Base-by-base conservation (phyloP, 345 rosid genomes). In the Clarkia xantiana region DNA sequence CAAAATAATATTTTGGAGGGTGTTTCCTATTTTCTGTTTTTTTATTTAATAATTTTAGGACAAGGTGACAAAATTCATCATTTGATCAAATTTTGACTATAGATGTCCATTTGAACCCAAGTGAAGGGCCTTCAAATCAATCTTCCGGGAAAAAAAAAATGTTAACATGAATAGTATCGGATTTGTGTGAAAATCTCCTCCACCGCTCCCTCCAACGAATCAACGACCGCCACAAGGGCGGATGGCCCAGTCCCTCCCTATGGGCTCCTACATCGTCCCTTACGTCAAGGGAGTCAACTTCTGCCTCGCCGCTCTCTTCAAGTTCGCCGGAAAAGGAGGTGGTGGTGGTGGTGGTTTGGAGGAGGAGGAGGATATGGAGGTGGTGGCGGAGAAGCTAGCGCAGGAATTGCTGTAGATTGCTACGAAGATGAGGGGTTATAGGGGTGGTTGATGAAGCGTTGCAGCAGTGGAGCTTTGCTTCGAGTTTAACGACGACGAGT, bases 331-430 rank as follows among this genome's bases (percentile, higher is more conserved):
- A 18, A 56, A 57, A 0, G 70, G 71, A 1, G 51, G 47, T 38
- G 6, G 39, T 18, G 23, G 18, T 29, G 18, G 9, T 47, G 42
- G 2, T 15, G 41, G 1, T 60, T 59, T 18, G 18, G 29, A 0
- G 62, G 18, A 4, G 23, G 44, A 15, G 75, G 68, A 68, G 10
- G 58, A 60, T 36, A 68, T 60, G 23, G 78, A 73, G 25, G 44
- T 83, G 39, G 60, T 61, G 39, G 66, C 75, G 1, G 94, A 86
- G 76, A 86, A 86, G 68, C 60, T 83, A 57, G 96, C 90, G 1
- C 82, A 75, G 51, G 94, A 80, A 65, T 54, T 78, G 52, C 54
- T 81, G 3, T 80, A 90, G 85, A 51, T 80, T 41, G 65, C 87
- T 0, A 57, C 64, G 57, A 87, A 76, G 49, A 71, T 83, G 16